Conservation (phyloP, 2,329 filamentous ascomycete genomes). For the Thelonectria discophora region DNA sequence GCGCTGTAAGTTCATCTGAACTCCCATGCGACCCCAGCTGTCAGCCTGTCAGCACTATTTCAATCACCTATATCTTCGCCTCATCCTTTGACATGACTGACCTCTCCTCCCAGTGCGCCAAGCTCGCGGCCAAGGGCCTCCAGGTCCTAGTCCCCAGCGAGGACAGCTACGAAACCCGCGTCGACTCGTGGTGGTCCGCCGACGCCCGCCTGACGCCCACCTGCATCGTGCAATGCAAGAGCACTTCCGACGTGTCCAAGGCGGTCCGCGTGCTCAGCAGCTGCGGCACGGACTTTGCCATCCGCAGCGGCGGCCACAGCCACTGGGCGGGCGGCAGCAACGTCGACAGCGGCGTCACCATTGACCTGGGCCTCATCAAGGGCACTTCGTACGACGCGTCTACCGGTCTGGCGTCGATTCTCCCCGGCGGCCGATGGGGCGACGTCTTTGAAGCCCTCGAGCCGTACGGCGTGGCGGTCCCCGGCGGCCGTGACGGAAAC, state of each 20-base stretch:
- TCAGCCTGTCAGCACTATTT: too few relatives aligned
- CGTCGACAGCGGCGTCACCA: slow-evolving; percentile 40
- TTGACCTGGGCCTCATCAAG: slow-evolving; percentile 43
- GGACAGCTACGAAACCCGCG: not conserved
- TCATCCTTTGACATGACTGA: not conserved
- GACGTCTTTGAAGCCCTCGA: slow-evolving; percentile 40
- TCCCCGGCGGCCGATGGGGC: slow-evolving; percentile 54
- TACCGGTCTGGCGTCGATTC: slow-evolving; percentile 38
- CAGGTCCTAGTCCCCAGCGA: not conserved
- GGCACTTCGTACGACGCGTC: slow-evolving; percentile 35
- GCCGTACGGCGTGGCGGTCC: slow-evolving; percentile 49
- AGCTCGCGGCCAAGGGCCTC: not conserved
- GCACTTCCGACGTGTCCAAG: not conserved
- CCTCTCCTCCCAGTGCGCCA: not conserved
- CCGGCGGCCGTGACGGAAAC: slow-evolving; percentile 53
- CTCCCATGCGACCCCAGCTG: not conserved
- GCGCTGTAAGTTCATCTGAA: not conserved
- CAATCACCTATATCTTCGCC: too few relatives aligned
- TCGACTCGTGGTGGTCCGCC: not conserved
- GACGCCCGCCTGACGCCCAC: not conserved
- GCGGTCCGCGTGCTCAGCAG: not conserved
- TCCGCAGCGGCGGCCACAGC: slow-evolving; percentile 46
- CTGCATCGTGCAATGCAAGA: not conserved
- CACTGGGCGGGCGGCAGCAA: slow-evolving; percentile 43
- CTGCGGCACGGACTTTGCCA: slow-evolving; percentile 30